Evolutionary conservation across 352 stramenopile species (phyloP).

Genomic region (Phytophthora kernoviae): DNA sequence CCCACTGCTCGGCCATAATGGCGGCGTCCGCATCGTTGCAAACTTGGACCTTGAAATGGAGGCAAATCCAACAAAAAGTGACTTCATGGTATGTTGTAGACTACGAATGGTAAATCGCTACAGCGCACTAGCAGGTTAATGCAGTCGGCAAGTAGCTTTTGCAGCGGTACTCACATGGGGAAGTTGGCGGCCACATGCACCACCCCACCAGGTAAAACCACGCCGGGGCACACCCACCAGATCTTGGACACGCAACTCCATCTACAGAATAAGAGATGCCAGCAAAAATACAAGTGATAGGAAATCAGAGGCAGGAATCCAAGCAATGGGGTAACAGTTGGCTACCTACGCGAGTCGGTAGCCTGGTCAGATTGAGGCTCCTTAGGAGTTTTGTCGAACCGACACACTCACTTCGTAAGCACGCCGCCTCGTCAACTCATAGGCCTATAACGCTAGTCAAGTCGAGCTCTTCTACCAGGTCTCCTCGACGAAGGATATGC

Average conservation of each 20-base stretch:
- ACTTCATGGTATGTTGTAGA: no score
- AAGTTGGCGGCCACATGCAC: constrained; percentile 61
- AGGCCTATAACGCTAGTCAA: no score
- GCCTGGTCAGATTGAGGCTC: constrained; percentile 24
- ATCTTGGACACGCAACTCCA: constrained; percentile 15
- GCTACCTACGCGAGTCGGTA: constrained; percentile 31
- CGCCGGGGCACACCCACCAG: constrained; percentile 47
- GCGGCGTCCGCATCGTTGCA: constrained; percentile 75
- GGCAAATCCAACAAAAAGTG: neutral
- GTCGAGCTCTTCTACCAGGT: no score
- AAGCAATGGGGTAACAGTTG: neutral
- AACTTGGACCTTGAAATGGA: constrained; percentile 23
- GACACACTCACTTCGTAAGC: no score
- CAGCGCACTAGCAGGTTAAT: constrained; percentile 22
- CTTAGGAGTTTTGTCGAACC: no score
- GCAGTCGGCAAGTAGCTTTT: constrained; percentile 32
- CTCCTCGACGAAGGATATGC: no score
- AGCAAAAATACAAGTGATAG: neutral
- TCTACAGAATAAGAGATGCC: neutral
- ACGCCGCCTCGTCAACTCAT: no score
- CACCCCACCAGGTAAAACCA: constrained; percentile 41
- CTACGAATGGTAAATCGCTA: no score
- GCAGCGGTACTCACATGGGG: constrained; percentile 58
- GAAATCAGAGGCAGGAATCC: neutral
- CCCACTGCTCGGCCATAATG: constrained; percentile 68